Base-by-base conservation (phyloP, 129 eudicot genomes). In the Centrapalus pauciflorus region DNA sequence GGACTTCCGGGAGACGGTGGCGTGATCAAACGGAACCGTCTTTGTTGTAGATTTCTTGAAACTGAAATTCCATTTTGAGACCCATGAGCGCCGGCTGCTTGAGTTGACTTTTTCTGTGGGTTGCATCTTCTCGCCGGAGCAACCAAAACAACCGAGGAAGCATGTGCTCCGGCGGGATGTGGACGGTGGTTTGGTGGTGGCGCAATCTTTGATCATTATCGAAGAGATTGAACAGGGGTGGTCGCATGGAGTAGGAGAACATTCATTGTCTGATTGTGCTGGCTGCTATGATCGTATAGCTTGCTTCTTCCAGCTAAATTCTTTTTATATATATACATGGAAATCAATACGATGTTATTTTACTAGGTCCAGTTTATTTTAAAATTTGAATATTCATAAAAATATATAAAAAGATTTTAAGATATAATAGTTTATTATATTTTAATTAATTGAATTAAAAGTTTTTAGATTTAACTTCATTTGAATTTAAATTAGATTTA, bases 111-210 rank as follows among this genome's bases (percentile, higher is more conserved):
- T 38, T 11, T 74, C 76, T 25, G 26, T 51, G 7, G 29, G 54
- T 2, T 55, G 27, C 21, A 30, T 71, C 6, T 33, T 61, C 49
- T 54, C 12, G 40, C 57, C 48, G 29, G 79, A 55, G 45, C 43
- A 67, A 17, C 86, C 77, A 29, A 78, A 84, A 48, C 90, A 81
- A 43, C 77, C 73, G 52, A 79, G 61, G 46, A 75, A 81, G 13
- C 45, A 34, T 64, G 19, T 23, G 69, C 63, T 58, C 66, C 58
- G 71, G 55, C 29, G 14, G 43, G 73, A 16, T 8, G 51, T 54
- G 11, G 76, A 56, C 40, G 51, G 58, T 24, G 61, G 52, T 50
- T 45, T 60, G 34, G 52, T 35, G 61, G 27, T 26, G 57, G 58
- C 20, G 66, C 11, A 40, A 32, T 65, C 70, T 45, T 70, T 77